Evolutionary conservation across 169 alveolate genomes (phyloP), one percentile per base, ranked within the genome.

Genomic region (Besnoitia besnoiti): DNA sequence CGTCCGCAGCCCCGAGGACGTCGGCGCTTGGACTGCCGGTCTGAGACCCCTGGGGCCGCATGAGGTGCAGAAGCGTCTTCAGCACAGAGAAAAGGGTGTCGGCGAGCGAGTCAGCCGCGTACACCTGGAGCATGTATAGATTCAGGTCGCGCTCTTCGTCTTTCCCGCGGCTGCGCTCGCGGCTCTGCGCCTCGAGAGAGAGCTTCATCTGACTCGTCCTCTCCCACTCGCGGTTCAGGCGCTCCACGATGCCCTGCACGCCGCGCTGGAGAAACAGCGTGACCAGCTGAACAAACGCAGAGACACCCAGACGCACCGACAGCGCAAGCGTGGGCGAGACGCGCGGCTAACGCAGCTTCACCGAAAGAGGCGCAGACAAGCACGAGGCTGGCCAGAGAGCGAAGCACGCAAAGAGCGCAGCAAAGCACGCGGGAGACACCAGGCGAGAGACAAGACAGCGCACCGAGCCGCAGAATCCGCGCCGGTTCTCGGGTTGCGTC

Each of bases 161-260:
- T 24, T 42, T n/a, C 46, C 89, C 46, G 84, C 47, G 39, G 77
- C 55, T n/a, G 40, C 46, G 47, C 35, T 35, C n/a, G 46, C 80
- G 7, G 46, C 44, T 37, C 14, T 67, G n/a, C 16, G 79, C 7
- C 82, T 89, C 93, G 62, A 89, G 51, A 10, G 89, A 85, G 14
- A 33, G 27, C 79, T 76, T 75, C 14, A 84, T 39, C 33, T 77
- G 85, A 7, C 76, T 40, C 33, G 76, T 30, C 35, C 46, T 30
- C n/a, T 47, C 51, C 93, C 93, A 89, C 82, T 89, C 93, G 35
- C 44, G 44, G n/a, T 73, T 67, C 85, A 87, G 46, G 33, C 91
- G 91, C 67, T 59, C 80, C 44, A 87, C 84, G 37, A 87, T 44
- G 47, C 30, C 44, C 62, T 51, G 80, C 89, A 89, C 39, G 37